These are phyloP conservation scores for Vanderwaltozyma verrucispora DNA, from an alignment of 805 yeast species.

Conservation along the genomic window DNA sequence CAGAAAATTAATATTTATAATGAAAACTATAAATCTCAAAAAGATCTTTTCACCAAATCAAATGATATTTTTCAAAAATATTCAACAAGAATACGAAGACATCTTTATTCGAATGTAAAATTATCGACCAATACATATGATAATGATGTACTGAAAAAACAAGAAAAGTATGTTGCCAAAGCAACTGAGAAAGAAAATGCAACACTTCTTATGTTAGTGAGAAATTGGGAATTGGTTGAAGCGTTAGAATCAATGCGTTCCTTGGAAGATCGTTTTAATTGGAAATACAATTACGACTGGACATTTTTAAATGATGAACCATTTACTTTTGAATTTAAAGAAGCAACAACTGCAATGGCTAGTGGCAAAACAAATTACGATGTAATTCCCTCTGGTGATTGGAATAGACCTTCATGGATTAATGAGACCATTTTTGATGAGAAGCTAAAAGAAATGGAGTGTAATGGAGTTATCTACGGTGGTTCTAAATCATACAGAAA, in stretches of 20 bases:
- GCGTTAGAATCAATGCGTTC: slow-evolving; percentile 70
- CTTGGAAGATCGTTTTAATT: slow-evolving; percentile 65
- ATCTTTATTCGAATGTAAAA: slow-evolving; percentile 9
- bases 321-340: slow-evolving; percentile 52
- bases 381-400: slow-evolving; percentile 51
- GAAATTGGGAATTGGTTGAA: slow-evolving; percentile 68
- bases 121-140: slow-evolving; percentile 22
- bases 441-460: slow-evolving; percentile 34
- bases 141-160: slow-evolving; percentile 6
- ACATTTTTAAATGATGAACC: slow-evolving; percentile 68
- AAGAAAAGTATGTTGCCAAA: not conserved
- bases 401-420: slow-evolving; percentile 70
- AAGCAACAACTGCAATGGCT: slow-evolving; percentile 50
- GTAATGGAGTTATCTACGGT: slow-evolving; percentile 51
- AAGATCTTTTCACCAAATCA: slow-evolving; percentile 6
- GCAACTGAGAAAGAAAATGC: slow-evolving; percentile 42
- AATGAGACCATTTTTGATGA: slow-evolving; percentile 47
- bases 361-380: slow-evolving; percentile 56
- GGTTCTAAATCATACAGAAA: slow-evolving; percentile 64
- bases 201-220: slow-evolving; percentile 74
- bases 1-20: no score
- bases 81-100: slow-evolving; percentile 8
- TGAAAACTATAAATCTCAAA: not conserved
- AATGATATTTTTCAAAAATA: slow-evolving; percentile 9
- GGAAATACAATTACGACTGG: slow-evolving; percentile 62